A percentile compares a stretch with the other conserved stretches of the same genome.
Evolutionary conservation across 352 stramenopile species (phyloP).

Genomic region (Globisporangium emineosum): DNA sequence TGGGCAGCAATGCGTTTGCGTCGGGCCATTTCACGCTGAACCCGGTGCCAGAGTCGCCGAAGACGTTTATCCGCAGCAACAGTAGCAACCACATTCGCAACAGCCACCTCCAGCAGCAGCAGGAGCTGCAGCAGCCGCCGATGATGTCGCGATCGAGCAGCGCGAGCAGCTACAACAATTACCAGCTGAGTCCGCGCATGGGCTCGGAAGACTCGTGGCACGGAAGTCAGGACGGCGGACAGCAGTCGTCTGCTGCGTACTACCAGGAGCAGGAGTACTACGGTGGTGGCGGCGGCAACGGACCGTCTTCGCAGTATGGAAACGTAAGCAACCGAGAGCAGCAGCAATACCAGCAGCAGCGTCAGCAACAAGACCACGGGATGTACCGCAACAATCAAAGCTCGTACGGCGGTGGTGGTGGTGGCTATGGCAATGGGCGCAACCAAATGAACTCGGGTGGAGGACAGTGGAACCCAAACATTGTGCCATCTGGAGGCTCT

Average conservation of each 20-base stretch:
- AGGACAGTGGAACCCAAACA: constrained; percentile 42
- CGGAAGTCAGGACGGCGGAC: constrained; percentile 37
- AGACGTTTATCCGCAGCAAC: constrained; percentile 28
- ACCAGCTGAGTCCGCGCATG: constrained; percentile 45
- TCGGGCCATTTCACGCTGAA: constrained; percentile 55
- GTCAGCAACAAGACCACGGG: constrained; percentile 39
- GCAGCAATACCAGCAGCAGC: constrained; percentile 27
- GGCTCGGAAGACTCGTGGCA: constrained; percentile 50
- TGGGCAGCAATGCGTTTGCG: constrained; percentile 26
- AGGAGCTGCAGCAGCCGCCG: constrained; percentile 31
- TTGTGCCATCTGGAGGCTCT: background rate
- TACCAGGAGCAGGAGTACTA: constrained; percentile 59
- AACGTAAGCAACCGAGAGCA: constrained; percentile 11
- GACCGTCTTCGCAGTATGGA: constrained; percentile 6
- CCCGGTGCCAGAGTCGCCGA: constrained; percentile 37
- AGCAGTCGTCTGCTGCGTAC: constrained; percentile 24
- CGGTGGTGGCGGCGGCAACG: background rate
- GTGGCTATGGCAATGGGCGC: constrained; percentile 6
- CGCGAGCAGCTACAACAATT: constrained; percentile 31
- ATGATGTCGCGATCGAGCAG: constrained; percentile 39
- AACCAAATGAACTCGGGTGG: constrained; percentile 13
- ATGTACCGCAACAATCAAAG: constrained; percentile 20
- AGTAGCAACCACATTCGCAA: constrained; percentile 13
- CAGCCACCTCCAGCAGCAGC: constrained; percentile 18
- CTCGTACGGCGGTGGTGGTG: constrained; percentile 7